These are phyloP conservation scores for Novymonas esmeraldas DNA, from an alignment of 208 protist species.

Conservation along the genomic window DNA sequence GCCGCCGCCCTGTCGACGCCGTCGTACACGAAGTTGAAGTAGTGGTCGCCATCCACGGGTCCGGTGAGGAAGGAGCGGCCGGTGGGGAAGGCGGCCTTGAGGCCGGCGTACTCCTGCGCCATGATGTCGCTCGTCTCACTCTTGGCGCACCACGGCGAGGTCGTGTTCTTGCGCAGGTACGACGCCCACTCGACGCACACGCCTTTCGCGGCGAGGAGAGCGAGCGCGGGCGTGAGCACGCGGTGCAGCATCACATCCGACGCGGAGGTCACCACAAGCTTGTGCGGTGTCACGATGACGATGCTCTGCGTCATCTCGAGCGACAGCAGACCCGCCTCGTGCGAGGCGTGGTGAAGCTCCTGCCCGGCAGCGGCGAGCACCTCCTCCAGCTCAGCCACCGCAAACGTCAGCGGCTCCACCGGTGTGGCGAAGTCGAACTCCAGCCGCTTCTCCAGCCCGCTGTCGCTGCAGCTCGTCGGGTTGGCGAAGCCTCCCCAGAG, in stretches of 20 bases:
- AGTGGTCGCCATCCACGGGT: constrained; percentile 87
- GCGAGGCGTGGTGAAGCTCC: constrained; percentile 30
- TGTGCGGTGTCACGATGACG: constrained; percentile 45
- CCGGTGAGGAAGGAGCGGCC: constrained; percentile 83
- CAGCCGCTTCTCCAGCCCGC: constrained; percentile 83
- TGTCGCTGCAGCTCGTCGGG: constrained; percentile 53
- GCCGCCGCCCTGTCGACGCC: constrained; percentile 39
- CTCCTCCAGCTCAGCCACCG: constrained; percentile 40
- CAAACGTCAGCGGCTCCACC: constrained; percentile 20
- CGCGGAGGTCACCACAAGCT: constrained; percentile 54
- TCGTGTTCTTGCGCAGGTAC: constrained; percentile 83
- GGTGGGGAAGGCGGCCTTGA: constrained; percentile 76
- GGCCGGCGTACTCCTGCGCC: constrained; percentile 87
- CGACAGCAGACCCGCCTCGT: constrained; percentile 32
- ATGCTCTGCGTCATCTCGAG: constrained; percentile 59
- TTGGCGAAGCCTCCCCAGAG: constrained; percentile 82
- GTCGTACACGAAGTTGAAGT: constrained; percentile 89
- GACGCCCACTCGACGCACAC: constrained; percentile 78
- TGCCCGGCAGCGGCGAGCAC: constrained; percentile 49
- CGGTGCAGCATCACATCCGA: constrained; percentile 74
- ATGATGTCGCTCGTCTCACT: constrained; percentile 82
- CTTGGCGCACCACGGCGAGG: constrained; percentile 60
- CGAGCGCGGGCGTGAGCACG: constrained; percentile 47
- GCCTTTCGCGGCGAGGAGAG: constrained; percentile 31
- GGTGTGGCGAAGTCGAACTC: constrained; percentile 75